These are phyloP conservation scores for Vitis cinerea DNA, from an alignment of 164 flowering plant species.

Conservation along the genomic window DNA sequence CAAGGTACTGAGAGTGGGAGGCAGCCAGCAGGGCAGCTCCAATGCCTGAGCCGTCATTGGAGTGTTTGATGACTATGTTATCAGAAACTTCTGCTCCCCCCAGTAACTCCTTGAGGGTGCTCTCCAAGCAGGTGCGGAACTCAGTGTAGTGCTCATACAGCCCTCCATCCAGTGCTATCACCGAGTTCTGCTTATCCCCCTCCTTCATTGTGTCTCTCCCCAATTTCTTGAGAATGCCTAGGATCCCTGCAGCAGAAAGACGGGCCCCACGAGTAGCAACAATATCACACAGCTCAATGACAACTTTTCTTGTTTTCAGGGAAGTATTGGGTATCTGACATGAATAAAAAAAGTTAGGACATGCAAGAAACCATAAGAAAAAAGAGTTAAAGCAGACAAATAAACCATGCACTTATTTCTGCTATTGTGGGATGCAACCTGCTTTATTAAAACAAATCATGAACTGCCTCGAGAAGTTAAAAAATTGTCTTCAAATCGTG, in stretches of 20 bases:
- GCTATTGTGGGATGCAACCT: too few species aligned
- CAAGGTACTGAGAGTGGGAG: conserved; percentile 80
- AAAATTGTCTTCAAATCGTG: too few species aligned
- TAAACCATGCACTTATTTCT: background rate
- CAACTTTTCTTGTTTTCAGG: conserved; percentile 64
- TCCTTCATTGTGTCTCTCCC: conserved; percentile 64
- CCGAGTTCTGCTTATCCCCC: conserved; percentile 61
- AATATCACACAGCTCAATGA: conserved; percentile 78
- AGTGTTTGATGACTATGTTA: conserved; percentile 44
- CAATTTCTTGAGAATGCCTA: conserved; percentile 81
- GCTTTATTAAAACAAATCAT: too few species aligned
- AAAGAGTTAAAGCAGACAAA: background rate
- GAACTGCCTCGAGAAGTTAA: too few species aligned
- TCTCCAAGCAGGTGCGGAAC: conserved; percentile 59
- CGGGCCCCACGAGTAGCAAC: conserved; percentile 87
- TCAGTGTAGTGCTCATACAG: conserved; percentile 79
- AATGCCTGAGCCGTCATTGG: conserved; percentile 90
- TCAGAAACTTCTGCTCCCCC: conserved; percentile 66
- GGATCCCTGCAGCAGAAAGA: conserved; percentile 89
- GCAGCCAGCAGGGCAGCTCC: conserved; percentile 97
- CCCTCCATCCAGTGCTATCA: conserved; percentile 87
- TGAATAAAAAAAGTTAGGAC: background rate
- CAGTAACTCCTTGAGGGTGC: conserved; percentile 67
- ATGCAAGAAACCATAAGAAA: background rate
- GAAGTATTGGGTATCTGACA: conserved; percentile 73